A percentile compares a stretch with the other conserved stretches of the same genome.
phyloP scores from a whole-genome alignment of 805 yeast species.

The Starmerella kuoi region DNA sequence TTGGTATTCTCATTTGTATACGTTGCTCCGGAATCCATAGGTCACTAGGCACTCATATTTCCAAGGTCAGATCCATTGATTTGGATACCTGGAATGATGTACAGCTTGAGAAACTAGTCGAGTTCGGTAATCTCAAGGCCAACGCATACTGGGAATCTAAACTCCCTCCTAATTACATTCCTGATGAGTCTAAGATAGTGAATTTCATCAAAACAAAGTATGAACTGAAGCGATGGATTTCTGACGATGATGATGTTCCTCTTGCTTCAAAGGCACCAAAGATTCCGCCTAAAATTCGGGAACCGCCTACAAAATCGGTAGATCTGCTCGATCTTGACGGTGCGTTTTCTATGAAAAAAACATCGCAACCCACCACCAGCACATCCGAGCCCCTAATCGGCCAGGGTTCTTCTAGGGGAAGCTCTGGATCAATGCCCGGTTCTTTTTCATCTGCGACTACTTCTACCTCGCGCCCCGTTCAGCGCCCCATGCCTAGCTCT shows the following conservation, averaged over 20 bases:
- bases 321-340: constrained; percentile 18
- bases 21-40: constrained; percentile 90
- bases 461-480: background rate
- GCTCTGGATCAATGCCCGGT: too few species aligned
- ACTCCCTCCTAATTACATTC: constrained; percentile 57
- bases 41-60: constrained; percentile 89
- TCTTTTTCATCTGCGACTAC: background rate
- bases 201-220: constrained; percentile 87
- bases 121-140: constrained; percentile 76
- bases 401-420: background rate
- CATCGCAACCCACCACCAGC: background rate
- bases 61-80: constrained; percentile 86
- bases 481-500: too few species aligned
- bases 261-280: constrained; percentile 6
- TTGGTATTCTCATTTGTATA: constrained; percentile 87
- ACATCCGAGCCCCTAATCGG: background rate
- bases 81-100: constrained; percentile 94
- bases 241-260: constrained; percentile 25
- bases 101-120: constrained; percentile 66
- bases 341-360: constrained; percentile 3
- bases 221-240: constrained; percentile 79
- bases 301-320: constrained; percentile 9
- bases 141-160: constrained; percentile 77
- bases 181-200: constrained; percentile 74
- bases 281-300: background rate